phyloP scores from a whole-genome alignment of 116 monocot species.

The Iris pallida region DNA sequence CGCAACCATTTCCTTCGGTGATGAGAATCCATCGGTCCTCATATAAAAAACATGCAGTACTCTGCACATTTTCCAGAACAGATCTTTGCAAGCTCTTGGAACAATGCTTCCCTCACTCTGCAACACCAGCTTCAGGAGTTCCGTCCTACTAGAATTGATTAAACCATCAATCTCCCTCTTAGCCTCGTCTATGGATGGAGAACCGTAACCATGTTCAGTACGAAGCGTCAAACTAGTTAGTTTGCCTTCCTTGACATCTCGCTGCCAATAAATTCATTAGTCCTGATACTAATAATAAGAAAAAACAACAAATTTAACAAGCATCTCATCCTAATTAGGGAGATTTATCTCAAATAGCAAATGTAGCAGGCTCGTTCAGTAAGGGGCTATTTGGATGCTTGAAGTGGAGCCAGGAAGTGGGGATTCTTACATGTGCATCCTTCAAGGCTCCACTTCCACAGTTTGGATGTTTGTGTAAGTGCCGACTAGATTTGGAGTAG shows the following conservation, averaged over 20 bases:
- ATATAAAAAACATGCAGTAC: slow-evolving; percentile 63
- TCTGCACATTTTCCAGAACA: slow-evolving; percentile 89
- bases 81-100: slow-evolving; percentile 73
- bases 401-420: no score
- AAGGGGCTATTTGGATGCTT: no score
- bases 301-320: no score
- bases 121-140: slow-evolving; percentile 63
- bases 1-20: slow-evolving; percentile 71
- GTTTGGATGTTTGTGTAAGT: no score
- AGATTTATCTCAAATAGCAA: no score
- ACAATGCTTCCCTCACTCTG: slow-evolving; percentile 42
- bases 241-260: slow-evolving; percentile 71
- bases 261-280: slow-evolving; percentile 27
- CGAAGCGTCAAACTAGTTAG: slow-evolving; percentile 54
- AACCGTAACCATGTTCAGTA: slow-evolving; percentile 29
- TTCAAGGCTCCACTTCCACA: no score
- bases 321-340: no score
- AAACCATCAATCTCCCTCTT: slow-evolving; percentile 22
- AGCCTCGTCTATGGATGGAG: slow-evolving; percentile 47
- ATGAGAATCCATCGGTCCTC: slow-evolving; percentile 62
- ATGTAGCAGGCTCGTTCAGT: no score
- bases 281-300: neutral
- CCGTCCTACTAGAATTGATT: slow-evolving; percentile 35
- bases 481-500: no score
- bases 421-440: no score